These are phyloP conservation scores for Cucurbita pepo DNA, from an alignment of 306 rosid species.

Conservation along the genomic window DNA sequence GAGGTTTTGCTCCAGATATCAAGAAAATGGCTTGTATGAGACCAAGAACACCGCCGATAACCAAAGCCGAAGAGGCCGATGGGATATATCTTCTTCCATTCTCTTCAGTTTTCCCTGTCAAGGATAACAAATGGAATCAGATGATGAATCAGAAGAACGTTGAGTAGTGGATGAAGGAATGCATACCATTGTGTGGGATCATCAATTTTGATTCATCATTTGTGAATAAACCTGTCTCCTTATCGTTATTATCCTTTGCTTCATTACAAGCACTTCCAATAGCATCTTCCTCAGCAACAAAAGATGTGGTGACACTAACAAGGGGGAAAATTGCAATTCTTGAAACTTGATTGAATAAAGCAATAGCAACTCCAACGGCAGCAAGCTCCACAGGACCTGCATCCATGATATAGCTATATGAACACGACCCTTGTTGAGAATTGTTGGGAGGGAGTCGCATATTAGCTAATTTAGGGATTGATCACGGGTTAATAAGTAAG, in stretches of 20 bases:
- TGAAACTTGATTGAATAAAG: slow-evolving; percentile 83
- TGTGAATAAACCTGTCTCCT: slow-evolving; percentile 25
- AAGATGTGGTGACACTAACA: slow-evolving; percentile 87
- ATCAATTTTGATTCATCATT: slow-evolving; percentile 37
- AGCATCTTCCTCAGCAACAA: slow-evolving; percentile 91
- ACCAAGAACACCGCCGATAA: slow-evolving; percentile 73
- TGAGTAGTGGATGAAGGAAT: neutral
- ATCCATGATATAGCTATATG: neutral
- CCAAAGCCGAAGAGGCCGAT: slow-evolving; percentile 84
- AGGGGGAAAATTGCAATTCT: slow-evolving; percentile 84
- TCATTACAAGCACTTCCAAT: slow-evolving; percentile 19
- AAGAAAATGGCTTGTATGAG: slow-evolving; percentile 62
- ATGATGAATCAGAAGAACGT: neutral
- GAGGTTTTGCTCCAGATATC: slow-evolving; percentile 68
- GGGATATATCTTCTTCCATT: slow-evolving; percentile 53
- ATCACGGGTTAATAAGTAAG: too few relatives aligned
- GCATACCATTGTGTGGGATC: slow-evolving; percentile 40
- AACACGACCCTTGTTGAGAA: neutral
- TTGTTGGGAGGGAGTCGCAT: too few relatives aligned
- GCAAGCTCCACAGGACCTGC: slow-evolving; percentile 91
- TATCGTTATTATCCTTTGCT: slow-evolving; percentile 19
- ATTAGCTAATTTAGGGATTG: too few relatives aligned
- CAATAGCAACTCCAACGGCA: slow-evolving; percentile 95
- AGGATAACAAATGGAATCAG: slow-evolving; percentile 2
- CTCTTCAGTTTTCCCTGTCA: slow-evolving; percentile 23